Evolutionary conservation across 2,329 filamentous ascomycete genomes (phyloP), one percentile per base, ranked within the genome.

Genomic region (Monilinia laxa): DNA sequence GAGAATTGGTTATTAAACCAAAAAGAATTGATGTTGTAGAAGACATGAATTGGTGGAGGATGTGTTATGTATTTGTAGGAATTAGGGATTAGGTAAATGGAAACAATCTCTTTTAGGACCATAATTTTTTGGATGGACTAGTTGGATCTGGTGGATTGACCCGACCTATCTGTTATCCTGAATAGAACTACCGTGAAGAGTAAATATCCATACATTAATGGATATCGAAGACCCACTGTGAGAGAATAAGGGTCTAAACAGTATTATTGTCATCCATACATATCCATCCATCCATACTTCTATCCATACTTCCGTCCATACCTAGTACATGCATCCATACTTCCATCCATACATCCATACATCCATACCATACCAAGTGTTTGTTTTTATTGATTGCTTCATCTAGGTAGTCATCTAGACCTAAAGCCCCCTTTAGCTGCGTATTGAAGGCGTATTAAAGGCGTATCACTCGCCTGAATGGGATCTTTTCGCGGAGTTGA

Each of bases 71-170:
- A 52, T 51, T 40, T 16, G 16, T 14, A 42, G 12, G 40, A 23
- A 28, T 28, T 35, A 35, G 31, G 31, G 5, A 35, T 35, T 35
- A 35, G 31, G 31, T 35, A 35, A 35, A 35, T 35, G 49, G 2
- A 51, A 23, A 14, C 45, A 23, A 62, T 51, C 45, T 25, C 31
- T 38, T 6, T 40, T 52, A 28, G 58, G 45, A 52, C 45, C 45
- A 62, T 62, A 62, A 62, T 62, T 62, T 62, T 51, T n/a, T 6
- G 31, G 45, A 62, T 51, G 25, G 20, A 60, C 58, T 51, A 60
- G 12, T 40, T 11, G 38, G 38, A 40, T 35, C 4, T 35, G 31
- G 45, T 20, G 51, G 31, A 62, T 62, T 51, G 20, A 62, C 58
- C 45, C 25, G 28, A 31, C 3, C 31, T 35, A 51, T 45, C 45